These are phyloP conservation scores for Pythium volutum DNA, from an alignment of 352 stramenopile species.

Conservation along the genomic window DNA sequence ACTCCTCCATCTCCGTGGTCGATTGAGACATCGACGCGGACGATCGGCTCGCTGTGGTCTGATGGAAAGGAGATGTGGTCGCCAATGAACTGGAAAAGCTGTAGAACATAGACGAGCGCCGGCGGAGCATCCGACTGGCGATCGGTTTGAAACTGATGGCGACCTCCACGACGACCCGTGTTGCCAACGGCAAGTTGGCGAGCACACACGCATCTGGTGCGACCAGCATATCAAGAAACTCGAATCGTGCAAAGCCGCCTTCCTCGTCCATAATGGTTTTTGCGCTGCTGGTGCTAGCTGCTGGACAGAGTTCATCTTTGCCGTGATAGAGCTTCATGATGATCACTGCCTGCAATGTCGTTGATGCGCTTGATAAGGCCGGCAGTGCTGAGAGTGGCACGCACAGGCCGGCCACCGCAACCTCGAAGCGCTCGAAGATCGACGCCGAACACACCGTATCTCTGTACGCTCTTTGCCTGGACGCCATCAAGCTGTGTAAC, in stretches of 20 bases:
- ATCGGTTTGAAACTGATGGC: neutral
- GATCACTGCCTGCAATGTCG: neutral
- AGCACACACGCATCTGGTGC: neutral
- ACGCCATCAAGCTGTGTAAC: neutral
- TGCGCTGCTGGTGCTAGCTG: neutral
- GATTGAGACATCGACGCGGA: conserved; percentile 10
- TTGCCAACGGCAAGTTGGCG: conserved; percentile 5
- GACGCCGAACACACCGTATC: neutral
- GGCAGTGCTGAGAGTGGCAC: neutral
- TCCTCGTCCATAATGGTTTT: neutral
- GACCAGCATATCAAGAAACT: neutral
- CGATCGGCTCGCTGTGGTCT: neutral
- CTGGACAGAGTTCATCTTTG: neutral
- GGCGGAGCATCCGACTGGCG: neutral
- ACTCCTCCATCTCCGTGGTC: conserved; percentile 2
- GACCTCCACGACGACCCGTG: conserved; percentile 11
- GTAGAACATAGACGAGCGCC: conserved; percentile 15
- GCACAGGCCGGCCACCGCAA: neutral
- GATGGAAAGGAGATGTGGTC: neutral
- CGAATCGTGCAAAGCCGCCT: neutral
- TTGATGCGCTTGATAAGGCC: neutral
- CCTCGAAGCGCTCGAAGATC: neutral
- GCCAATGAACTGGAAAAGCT: neutral
- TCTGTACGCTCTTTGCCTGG: neutral
- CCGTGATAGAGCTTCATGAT: conserved; percentile 5